Base-by-base conservation (phyloP, 108 stramenopile genomes). In the Aurantiochytrium sp. region DNA sequence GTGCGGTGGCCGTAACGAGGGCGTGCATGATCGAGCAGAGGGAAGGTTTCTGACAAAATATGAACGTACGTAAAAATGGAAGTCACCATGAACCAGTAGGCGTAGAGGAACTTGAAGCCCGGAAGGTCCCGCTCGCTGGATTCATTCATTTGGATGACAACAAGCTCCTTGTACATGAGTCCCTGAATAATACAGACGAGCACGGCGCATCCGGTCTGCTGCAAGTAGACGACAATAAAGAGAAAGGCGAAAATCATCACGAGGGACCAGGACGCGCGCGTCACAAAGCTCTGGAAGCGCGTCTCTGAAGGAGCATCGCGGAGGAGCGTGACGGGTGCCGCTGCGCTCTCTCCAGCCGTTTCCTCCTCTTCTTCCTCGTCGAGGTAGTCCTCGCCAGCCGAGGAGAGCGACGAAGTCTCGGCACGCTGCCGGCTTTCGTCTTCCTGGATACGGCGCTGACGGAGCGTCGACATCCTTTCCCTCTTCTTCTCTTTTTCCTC, bases 141-240 rank as follows among this genome's bases (percentile, higher is more conserved):
- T 23, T 88, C 28, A 5, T 57, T 87, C 42, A 90, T 90, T 5
- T 58, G 35, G 47, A 90, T 59, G 6, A 55, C 5, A 4, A 90
- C 89, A 5, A 90, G 89, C 51, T 90, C 89, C 28, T 42, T 19
- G 83, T 87, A 90, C 51, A 90, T 88, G 45, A 89, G 87, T 8
- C 23, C 89, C 88, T 89, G 89, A 18, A 89, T 19, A 28, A 87
- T 28, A 51, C 88, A 88, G 55, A 88, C 55, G 18, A 88, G 88
- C 58, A 88, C 16, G 43, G 29, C 58, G 60, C 55, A 35, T 5
- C 59, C 88, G 0, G 28, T 42, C 58, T 88, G 88, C 60, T 58
- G 88, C 45, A 83, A 23, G 5, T 83, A 83, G 25, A 83, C 76
- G 18, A 83, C 76, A 53, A 53, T 83, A 28, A 83, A 83, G 4